These are phyloP conservation scores for Limnanthes douglasii DNA, from an alignment of 345 rosid species.

Conservation along the genomic window DNA sequence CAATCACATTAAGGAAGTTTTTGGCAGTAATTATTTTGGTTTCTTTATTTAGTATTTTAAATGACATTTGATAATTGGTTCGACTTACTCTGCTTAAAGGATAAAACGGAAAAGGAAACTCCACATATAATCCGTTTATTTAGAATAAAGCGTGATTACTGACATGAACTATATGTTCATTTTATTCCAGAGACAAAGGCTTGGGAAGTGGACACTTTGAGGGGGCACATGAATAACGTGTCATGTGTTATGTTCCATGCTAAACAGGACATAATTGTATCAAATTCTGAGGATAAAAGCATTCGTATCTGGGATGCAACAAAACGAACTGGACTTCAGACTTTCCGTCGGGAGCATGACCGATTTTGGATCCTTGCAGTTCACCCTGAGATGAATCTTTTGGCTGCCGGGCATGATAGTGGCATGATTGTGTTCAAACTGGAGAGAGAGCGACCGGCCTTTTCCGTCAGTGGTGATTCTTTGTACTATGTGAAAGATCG, in stretches of 20 bases:
- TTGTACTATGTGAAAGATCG: constrained; percentile 75
- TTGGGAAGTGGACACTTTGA: constrained; percentile 97
- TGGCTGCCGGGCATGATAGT: constrained; percentile 96
- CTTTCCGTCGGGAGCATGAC: constrained; percentile 93
- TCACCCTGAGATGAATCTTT: constrained; percentile 91
- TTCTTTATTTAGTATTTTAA: too few species aligned
- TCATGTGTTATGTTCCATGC: constrained; percentile 96
- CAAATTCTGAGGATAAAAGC: constrained; percentile 93
- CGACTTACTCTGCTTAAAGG: too few species aligned
- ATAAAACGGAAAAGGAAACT: too few species aligned
- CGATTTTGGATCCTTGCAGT: constrained; percentile 90
- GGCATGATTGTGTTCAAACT: constrained; percentile 96
- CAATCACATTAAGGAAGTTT: too few species aligned
- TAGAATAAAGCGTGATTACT: constrained; percentile 1
- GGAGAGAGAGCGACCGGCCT: constrained; percentile 94
- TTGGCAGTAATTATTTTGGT: too few species aligned
- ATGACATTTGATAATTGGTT: too few species aligned
- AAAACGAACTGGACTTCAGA: constrained; percentile 78
- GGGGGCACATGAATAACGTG: constrained; percentile 94
- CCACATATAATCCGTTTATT: too few species aligned
- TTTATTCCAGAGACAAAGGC: constrained; percentile 82
- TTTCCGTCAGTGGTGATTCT: constrained; percentile 64
- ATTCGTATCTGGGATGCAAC: constrained; percentile 98
- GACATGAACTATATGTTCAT: neutral
- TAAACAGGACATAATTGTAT: constrained; percentile 89